phyloP scores from a whole-genome alignment of 2,329 filamentous ascomycete genomes.

The Neopestalotiopsis rosae region DNA sequence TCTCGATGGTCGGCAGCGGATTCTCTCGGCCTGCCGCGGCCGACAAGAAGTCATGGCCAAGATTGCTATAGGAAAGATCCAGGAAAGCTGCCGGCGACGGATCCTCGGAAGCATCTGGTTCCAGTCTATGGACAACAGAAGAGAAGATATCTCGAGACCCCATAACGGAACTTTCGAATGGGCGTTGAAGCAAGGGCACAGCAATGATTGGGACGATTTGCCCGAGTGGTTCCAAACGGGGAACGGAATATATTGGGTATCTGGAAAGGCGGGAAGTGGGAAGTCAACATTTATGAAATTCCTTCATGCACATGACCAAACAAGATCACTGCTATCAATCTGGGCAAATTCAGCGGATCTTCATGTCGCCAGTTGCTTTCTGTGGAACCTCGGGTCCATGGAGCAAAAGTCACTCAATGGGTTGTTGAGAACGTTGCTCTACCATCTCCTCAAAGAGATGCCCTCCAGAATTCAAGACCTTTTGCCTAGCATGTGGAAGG shows the following conservation, averaged over 20 bases:
- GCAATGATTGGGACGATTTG: not conserved
- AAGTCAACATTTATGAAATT: conserved; percentile 25
- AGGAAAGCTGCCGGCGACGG: not conserved
- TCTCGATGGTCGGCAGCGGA: not conserved
- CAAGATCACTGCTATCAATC: too few relatives aligned
- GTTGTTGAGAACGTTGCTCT: not conserved
- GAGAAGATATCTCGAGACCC: not conserved
- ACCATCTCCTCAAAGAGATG: conserved; percentile 12
- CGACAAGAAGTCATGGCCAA: not conserved
- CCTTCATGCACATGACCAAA: not conserved
- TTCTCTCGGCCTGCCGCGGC: not conserved
- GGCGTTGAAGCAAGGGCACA: not conserved
- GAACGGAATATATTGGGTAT: conserved; percentile 20
- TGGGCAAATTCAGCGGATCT: not conserved
- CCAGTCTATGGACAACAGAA: conserved; percentile 6
- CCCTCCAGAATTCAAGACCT: not conserved
- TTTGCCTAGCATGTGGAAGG: too few relatives aligned
- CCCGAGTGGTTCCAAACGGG: conserved; percentile 15
- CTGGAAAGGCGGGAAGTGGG: conserved; percentile 21
- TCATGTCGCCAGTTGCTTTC: conserved; percentile 4
- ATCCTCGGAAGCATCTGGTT: conserved; percentile 10
- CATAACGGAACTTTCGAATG: conserved; percentile 2
- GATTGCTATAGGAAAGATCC: not conserved
- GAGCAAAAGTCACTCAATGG: conserved; percentile 14
- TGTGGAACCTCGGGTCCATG: not conserved